Conservation (phyloP, 345 rosid genomes). For the Turritis glabra region DNA sequence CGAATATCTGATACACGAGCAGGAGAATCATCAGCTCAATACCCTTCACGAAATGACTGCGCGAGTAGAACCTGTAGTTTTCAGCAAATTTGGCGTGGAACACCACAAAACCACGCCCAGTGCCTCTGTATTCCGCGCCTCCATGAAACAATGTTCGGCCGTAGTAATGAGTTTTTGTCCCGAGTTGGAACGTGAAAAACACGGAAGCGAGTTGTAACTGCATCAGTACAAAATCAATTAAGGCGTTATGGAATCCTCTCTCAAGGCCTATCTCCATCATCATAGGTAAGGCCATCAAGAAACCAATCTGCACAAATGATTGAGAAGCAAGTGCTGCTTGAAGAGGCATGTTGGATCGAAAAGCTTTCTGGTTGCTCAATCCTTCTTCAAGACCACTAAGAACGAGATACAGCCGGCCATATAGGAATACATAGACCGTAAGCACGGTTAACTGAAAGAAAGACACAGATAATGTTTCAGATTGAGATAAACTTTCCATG, state of each 20-base stretch:
- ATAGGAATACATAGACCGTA: constrained; percentile 59
- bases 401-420: constrained; percentile 64
- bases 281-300: constrained; percentile 70
- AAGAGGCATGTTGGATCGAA: constrained; percentile 54
- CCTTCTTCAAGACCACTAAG: constrained; percentile 65
- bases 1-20: constrained; percentile 57
- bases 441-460: constrained; percentile 57
- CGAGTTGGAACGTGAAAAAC: constrained; percentile 73
- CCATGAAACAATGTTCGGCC: constrained; percentile 81
- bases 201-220: constrained; percentile 65
- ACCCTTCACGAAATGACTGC: constrained; percentile 74
- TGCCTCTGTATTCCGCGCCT: constrained; percentile 86
- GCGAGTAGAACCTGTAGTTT: constrained; percentile 66
- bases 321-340: constrained; percentile 69
- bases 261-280: constrained; percentile 78
- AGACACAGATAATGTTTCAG: neutral
- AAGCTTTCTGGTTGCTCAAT: constrained; percentile 42
- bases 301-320: constrained; percentile 70
- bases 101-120: constrained; percentile 96
- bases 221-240: constrained; percentile 67
- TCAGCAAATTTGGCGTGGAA: constrained; percentile 88
- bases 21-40: constrained; percentile 64
- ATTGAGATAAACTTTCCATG: neutral
- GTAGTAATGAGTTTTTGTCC: constrained; percentile 65
- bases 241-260: constrained; percentile 65